Conservation (phyloP, 1,139 yeast genomes). For the Yamadazyma diospyri region DNA sequence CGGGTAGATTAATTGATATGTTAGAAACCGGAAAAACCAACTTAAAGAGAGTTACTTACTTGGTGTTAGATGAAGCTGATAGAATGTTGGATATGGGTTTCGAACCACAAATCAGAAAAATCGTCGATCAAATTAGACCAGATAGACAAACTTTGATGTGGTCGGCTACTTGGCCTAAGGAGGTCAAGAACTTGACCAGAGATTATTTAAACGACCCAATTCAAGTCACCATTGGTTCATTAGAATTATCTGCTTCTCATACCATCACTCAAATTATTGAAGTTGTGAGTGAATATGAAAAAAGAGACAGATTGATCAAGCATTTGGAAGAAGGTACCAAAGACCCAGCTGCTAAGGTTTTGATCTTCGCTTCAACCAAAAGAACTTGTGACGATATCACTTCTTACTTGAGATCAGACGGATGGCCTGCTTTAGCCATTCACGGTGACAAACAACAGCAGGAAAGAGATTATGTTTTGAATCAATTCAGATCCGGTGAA, state of each 20-base stretch:
- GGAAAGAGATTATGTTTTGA: slow-evolving; percentile 98
- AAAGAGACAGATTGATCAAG: slow-evolving; percentile 83
- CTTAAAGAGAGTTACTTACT: slow-evolving; percentile 91
- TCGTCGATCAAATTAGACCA: slow-evolving; percentile 92
- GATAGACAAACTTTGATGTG: slow-evolving; percentile 98
- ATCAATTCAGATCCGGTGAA: slow-evolving; percentile 86
- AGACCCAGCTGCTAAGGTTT: slow-evolving; percentile 71
- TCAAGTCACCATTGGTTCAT: slow-evolving; percentile 94
- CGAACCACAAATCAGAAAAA: slow-evolving; percentile 94
- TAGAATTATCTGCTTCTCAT: slow-evolving; percentile 95
- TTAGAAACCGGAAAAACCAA: slow-evolving; percentile 93
- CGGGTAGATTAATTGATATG: slow-evolving; percentile 98
- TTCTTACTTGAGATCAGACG: slow-evolving; percentile 86
- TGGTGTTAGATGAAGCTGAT: slow-evolving; percentile 96
- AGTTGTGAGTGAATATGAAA: slow-evolving; percentile 86
- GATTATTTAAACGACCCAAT: slow-evolving; percentile 91
- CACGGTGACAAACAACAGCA: slow-evolving; percentile 98
- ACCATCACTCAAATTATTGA: slow-evolving; percentile 92
- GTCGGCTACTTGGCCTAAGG: slow-evolving; percentile 99
- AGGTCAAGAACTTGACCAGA: slow-evolving; percentile 86
- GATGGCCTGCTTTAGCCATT: slow-evolving; percentile 98
- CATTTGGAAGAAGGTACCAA: slow-evolving; percentile 83
- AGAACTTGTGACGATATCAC: slow-evolving; percentile 97
- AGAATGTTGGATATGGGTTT: slow-evolving; percentile 97
- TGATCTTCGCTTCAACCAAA: slow-evolving; percentile 92